phyloP scores from a whole-genome alignment of 805 yeast species.

The Blastobotrys terrestris region DNA sequence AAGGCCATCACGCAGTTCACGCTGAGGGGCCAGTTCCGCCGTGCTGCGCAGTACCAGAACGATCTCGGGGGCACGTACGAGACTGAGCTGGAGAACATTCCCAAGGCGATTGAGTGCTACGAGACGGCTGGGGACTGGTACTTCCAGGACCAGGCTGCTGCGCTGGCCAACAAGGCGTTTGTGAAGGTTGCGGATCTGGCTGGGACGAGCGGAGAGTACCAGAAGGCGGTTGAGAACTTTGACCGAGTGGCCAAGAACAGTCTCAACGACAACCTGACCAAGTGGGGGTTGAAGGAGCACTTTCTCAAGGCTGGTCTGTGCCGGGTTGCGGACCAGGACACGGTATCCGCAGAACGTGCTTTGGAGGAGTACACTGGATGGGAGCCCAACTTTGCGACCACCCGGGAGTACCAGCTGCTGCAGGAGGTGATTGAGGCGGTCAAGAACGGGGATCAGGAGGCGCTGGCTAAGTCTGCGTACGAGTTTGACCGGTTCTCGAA shows the following conservation, averaged over 20 bases:
- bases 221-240: conserved; percentile 68
- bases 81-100: conserved; percentile 57
- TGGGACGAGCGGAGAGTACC: conserved; percentile 68
- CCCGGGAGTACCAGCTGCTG: conserved; percentile 68
- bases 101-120: conserved; percentile 67
- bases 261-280: conserved; percentile 65
- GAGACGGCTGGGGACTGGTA: conserved; percentile 97
- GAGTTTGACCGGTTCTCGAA: conserved; percentile 84
- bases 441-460: conserved; percentile 72
- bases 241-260: conserved; percentile 74
- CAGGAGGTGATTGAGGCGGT: conserved; percentile 66
- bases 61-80: conserved; percentile 88
- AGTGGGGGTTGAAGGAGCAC: conserved; percentile 92
- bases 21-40: conserved; percentile 85
- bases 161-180: conserved; percentile 80
- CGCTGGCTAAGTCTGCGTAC: conserved; percentile 63
- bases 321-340: conserved; percentile 73
- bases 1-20: conserved; percentile 81
- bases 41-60: conserved; percentile 91
- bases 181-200: conserved; percentile 85
- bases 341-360: conserved; percentile 76
- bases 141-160: conserved; percentile 86
- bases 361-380: conserved; percentile 56
- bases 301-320: conserved; percentile 79
- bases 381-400: conserved; percentile 64